These are phyloP conservation scores for Paulownia fortunei DNA, from an alignment of 257 asterid genomes.

Conservation along the genomic window DNA sequence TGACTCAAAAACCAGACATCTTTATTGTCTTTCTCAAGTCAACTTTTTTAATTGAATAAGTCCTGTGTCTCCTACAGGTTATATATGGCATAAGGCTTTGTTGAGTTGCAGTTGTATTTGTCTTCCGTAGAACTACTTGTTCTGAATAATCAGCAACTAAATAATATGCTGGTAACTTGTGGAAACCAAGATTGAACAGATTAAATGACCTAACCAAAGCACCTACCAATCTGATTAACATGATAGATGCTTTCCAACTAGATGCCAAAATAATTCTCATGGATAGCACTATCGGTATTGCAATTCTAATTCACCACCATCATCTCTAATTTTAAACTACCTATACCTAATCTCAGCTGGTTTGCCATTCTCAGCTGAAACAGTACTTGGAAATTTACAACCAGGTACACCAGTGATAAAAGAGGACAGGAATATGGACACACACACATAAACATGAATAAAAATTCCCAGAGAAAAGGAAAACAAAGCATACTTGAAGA, in stretches of 20 bases:
- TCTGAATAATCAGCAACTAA: neutral
- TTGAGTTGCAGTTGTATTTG: neutral
- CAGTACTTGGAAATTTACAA: neutral
- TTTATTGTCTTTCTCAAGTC: too few species aligned
- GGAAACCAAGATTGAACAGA: neutral
- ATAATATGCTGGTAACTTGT: neutral
- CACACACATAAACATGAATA: neutral
- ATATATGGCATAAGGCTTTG: neutral
- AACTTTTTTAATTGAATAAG: neutral
- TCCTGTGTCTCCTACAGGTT: neutral
- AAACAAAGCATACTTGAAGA: neutral
- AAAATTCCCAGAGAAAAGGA: neutral
- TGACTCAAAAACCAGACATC: too few species aligned
- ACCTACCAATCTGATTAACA: neutral
- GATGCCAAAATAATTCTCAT: neutral
- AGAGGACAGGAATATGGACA: neutral
- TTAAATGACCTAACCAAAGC: neutral
- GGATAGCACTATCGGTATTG: neutral
- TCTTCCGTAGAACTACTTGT: neutral
- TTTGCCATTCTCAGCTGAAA: neutral
- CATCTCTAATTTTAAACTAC: neutral
- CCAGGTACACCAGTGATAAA: neutral
- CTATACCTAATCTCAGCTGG: neutral
- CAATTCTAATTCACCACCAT: neutral
- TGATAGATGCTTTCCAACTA: neutral